Evolutionary conservation across 169 alveolate genomes (phyloP).

Genomic region (Amoebophrya sp.): DNA sequence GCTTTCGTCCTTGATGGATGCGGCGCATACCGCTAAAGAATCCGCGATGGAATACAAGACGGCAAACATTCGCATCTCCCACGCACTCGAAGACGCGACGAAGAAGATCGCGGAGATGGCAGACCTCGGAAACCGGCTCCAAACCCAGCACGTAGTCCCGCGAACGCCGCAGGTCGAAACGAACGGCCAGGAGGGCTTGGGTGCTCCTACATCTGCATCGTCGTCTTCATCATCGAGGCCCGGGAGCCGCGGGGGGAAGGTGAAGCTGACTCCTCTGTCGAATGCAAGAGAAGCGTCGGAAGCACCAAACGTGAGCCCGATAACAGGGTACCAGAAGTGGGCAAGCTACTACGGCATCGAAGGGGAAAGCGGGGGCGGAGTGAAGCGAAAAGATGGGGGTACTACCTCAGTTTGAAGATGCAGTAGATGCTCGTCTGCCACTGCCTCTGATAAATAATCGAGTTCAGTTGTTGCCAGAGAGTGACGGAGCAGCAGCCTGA

Average conservation of each 20-base stretch:
- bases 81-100: not conserved
- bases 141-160: not conserved
- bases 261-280: not conserved
- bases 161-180: too few species aligned
- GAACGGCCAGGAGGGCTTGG: not conserved
- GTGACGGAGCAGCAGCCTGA: too few species aligned
- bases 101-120: not conserved
- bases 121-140: not conserved
- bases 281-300: not conserved
- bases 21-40: not conserved
- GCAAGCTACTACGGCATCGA: not conserved
- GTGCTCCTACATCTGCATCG: too few species aligned
- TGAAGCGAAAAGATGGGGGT: not conserved
- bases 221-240: too few species aligned
- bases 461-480: not conserved
- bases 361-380: not conserved
- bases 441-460: not conserved
- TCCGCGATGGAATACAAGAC: not conserved
- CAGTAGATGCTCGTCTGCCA: not conserved
- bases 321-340: not conserved
- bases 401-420: not conserved
- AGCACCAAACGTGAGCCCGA: not conserved
- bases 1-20: not conserved
- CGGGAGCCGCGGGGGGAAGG: not conserved
- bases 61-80: not conserved